These are phyloP conservation scores for Penicillium odoratum DNA, from an alignment of 495 filamentous ascomycete species.

Conservation along the genomic window DNA sequence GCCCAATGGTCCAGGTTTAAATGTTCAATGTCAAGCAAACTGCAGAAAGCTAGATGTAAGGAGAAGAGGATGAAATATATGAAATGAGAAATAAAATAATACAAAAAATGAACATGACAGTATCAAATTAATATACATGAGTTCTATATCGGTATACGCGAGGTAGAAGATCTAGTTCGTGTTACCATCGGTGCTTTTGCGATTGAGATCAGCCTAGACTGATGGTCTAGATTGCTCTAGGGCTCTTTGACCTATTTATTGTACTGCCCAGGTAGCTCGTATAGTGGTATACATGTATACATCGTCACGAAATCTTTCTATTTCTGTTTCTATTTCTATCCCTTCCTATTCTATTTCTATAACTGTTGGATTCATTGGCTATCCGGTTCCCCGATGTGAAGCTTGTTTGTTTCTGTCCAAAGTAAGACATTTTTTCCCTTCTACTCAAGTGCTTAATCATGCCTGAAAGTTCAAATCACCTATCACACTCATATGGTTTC, in stretches of 20 bases:
- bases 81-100: neutral
- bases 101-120: neutral
- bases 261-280: neutral
- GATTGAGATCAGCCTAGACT: conserved; percentile 6
- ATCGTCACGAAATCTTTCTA: neutral
- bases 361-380: neutral
- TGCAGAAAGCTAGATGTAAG: too few relatives aligned
- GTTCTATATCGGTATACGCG: neutral
- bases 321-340: neutral
- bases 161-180: too few relatives aligned
- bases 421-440: neutral
- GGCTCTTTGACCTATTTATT: neutral
- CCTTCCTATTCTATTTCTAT: neutral
- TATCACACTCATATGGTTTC: neutral
- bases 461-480: neutral
- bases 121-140: neutral
- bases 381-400: conserved; percentile 1
- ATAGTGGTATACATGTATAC: neutral
- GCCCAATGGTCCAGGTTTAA: conserved; percentile 19
- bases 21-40: neutral
- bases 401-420: neutral
- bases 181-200: neutral
- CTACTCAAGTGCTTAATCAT: neutral
- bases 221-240: neutral
- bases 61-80: neutral